Evolutionary conservation across 1,284 basidiomycete genomes (phyloP).

Genomic region (Cryptococcus deneoformans): DNA sequence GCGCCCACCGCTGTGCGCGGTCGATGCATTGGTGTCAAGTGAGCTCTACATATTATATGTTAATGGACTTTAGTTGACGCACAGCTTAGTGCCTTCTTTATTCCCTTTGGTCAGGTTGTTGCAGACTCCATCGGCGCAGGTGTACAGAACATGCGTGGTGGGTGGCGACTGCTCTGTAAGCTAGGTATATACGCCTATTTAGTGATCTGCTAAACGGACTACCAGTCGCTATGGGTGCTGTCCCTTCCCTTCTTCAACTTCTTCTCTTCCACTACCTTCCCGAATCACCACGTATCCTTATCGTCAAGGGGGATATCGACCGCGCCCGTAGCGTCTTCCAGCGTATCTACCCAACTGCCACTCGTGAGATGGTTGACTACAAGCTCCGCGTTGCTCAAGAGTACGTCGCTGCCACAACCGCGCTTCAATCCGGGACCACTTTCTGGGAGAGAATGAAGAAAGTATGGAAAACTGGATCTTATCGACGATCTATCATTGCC

Average conservation of each 20-base stretch:
- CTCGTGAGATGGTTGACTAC: constrained; percentile 32
- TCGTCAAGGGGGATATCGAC: constrained; percentile 30
- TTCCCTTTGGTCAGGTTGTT: no score
- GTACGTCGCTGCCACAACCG: constrained; percentile 10
- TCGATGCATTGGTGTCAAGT: constrained; percentile 22
- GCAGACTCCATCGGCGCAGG: constrained; percentile 32
- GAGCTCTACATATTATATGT: neutral
- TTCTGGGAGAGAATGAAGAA: constrained; percentile 10
- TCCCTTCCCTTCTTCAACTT: constrained; percentile 39
- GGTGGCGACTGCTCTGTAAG: constrained; percentile 20
- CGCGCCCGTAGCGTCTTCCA: constrained; percentile 24
- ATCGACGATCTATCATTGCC: constrained; percentile 21
- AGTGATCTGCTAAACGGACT: neutral
- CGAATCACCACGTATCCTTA: constrained; percentile 12
- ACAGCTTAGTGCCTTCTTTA: constrained; percentile 15
- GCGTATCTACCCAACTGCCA: constrained; percentile 33
- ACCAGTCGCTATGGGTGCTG: constrained; percentile 27
- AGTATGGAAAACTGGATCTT: constrained; percentile 16
- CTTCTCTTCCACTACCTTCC: constrained; percentile 42
- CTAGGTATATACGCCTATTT: neutral
- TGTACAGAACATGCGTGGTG: constrained; percentile 13
- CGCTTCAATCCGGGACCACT: constrained; percentile 12
- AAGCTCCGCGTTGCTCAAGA: no score
- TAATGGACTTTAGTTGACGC: no score
- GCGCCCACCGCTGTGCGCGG: constrained; percentile 35